Evolutionary conservation across 768 basidiomycete genomes (phyloP).

Genomic region (Rhizopogon vinicolor): DNA sequence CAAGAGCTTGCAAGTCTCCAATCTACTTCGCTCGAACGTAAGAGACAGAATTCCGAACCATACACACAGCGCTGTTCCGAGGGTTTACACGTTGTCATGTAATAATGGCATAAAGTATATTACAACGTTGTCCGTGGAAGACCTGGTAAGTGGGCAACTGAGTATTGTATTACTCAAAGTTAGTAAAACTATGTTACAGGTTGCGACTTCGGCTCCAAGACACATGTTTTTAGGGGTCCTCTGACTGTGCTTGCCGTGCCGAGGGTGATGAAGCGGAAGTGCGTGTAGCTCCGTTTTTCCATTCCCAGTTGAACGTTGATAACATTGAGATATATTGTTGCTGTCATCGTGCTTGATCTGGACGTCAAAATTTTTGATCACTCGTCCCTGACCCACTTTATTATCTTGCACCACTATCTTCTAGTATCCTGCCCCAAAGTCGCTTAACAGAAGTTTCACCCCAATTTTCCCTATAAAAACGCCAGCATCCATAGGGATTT

Average conservation of each 20-base stretch:
- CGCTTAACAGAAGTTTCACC: constrained; percentile 5
- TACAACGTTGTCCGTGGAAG: too few relatives aligned
- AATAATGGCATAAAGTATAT: not conserved
- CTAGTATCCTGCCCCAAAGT: not conserved
- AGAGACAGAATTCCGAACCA: too few relatives aligned
- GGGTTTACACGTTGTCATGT: not conserved
- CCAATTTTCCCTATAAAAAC: constrained; percentile 25
- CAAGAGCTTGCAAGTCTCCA: too few relatives aligned
- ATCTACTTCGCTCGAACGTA: too few relatives aligned
- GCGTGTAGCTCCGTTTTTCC: too few relatives aligned
- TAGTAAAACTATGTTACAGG: too few relatives aligned
- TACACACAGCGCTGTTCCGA: not conserved
- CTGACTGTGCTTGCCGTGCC: not conserved
- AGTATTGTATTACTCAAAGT: too few relatives aligned
- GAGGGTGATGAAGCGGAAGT: not conserved
- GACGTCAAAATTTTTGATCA: too few relatives aligned
- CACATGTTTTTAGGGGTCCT: not conserved
- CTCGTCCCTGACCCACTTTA: constrained; percentile 15
- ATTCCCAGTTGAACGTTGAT: too few relatives aligned
- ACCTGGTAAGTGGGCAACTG: too few relatives aligned
- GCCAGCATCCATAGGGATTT: not conserved
- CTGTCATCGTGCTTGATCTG: too few relatives aligned
- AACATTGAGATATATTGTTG: too few relatives aligned
- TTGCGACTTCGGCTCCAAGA: not conserved
- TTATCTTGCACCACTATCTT: constrained; percentile 10